Conservation (phyloP, 768 basidiomycete species). For the Gelatoporia subvermispora region DNA sequence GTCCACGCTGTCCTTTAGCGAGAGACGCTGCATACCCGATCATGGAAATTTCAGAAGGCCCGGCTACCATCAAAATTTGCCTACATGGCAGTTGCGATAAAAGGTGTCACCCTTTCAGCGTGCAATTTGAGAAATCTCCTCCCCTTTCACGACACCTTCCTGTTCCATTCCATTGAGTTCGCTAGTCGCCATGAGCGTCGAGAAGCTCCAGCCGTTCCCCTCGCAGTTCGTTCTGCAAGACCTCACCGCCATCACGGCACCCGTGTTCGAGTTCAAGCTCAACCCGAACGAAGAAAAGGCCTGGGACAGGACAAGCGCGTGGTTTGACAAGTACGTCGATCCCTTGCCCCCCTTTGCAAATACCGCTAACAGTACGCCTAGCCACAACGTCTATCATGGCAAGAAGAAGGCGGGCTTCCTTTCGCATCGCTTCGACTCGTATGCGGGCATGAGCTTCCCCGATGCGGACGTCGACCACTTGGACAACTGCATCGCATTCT, state of each 20-base stretch:
- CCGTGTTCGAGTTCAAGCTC: constrained; percentile 31
- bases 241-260: constrained; percentile 31
- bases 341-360: background rate
- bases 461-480: constrained; percentile 32
- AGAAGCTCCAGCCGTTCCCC: constrained; percentile 25
- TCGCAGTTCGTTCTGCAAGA: constrained; percentile 32
- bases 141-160: background rate
- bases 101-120: no score
- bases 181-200: constrained; percentile 19
- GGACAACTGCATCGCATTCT: constrained; percentile 32
- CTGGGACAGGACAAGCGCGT: constrained; percentile 26
- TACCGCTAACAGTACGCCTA: constrained; percentile 3
- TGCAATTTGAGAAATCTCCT: no score
- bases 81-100: no score
- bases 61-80: no score
- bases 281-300: constrained; percentile 30
- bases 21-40: no score
- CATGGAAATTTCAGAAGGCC: no score
- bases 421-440: constrained; percentile 34
- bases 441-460: constrained; percentile 34
- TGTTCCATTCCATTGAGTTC: background rate
- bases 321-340: constrained; percentile 27
- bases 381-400: constrained; percentile 31
- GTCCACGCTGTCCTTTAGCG: no score
- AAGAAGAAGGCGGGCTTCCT: constrained; percentile 30